Conservation (phyloP, 805 yeast genomes). For the Saccharomycopsis guyanensis region DNA sequence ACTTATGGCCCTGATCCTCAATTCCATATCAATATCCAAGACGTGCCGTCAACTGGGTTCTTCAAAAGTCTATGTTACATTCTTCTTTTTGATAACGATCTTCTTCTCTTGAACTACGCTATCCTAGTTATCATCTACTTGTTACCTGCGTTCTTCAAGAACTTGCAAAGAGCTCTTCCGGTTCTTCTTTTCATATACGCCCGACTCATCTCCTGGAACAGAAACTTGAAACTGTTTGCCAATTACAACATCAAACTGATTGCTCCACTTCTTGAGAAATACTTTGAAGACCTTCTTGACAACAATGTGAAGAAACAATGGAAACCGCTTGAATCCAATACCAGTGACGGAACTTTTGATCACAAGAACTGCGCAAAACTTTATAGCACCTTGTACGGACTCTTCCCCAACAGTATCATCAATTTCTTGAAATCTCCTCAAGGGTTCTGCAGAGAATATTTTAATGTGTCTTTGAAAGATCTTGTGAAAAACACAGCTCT, state of each 20-base stretch:
- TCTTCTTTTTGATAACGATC: conserved; percentile 17
- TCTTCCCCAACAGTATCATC: conserved; percentile 15
- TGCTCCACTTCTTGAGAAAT: background rate
- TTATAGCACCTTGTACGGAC: conserved; percentile 15
- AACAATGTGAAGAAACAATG: conserved; percentile 5
- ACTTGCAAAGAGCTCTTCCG: conserved; percentile 4
- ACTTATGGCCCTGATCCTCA: background rate
- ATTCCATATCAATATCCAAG: background rate
- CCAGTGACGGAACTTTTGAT: conserved; percentile 1
- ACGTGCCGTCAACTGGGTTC: conserved; percentile 2
- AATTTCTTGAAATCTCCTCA: conserved; percentile 11
- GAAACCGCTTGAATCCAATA: conserved; percentile 4
- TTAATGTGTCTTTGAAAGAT: conserved; percentile 7
- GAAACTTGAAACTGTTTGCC: conserved; percentile 9
- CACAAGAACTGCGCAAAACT: conserved; percentile 9
- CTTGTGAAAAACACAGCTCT: conserved; percentile 7
- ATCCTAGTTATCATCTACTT: conserved; percentile 9
- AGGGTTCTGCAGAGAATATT: conserved; percentile 6
- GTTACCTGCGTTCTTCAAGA: conserved; percentile 7
- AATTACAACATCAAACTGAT: background rate
- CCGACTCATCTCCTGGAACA: conserved; percentile 14
- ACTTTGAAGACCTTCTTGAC: background rate
- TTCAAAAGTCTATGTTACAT: conserved; percentile 11
- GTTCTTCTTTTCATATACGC: conserved; percentile 9
- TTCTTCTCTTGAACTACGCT: conserved; percentile 10